These are phyloP conservation scores for Penicillium italicum DNA, from an alignment of 2,329 filamentous ascomycete species.

Conservation along the genomic window DNA sequence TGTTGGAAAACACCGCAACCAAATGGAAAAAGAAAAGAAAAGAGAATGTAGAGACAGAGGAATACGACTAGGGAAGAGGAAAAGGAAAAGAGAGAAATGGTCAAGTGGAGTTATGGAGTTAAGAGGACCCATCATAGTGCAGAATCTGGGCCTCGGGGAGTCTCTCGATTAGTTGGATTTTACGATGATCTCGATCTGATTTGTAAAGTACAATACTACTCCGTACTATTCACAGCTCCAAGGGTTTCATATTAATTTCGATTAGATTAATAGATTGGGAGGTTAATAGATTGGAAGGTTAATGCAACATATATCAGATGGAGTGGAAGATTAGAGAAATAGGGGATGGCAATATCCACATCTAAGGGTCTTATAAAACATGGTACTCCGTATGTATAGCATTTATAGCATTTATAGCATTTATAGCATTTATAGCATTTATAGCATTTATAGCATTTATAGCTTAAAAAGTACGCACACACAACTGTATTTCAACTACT, in stretches of 20 bases:
- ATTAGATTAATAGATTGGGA: neutral
- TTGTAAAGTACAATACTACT: too few relatives aligned
- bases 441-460: too few relatives aligned
- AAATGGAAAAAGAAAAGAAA: constrained; percentile 5
- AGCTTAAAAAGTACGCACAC: too few relatives aligned
- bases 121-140: neutral
- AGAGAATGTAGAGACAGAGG: neutral
- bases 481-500: neutral
- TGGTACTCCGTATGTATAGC: too few relatives aligned
- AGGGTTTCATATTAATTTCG: neutral
- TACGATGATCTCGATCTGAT: neutral
- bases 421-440: too few relatives aligned
- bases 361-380: too few relatives aligned
- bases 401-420: too few relatives aligned
- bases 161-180: neutral
- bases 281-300: too few relatives aligned
- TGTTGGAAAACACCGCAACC: neutral
- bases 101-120: constrained; percentile 11
- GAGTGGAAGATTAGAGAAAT: neutral
- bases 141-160: constrained; percentile 1
- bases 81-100: neutral
- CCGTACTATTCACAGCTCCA: too few relatives aligned
- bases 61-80: neutral
- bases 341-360: neutral
- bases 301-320: too few relatives aligned